Evolutionary conservation across 192 early-diverging fungal genomes (phyloP), one percentile per base, ranked within the genome.

Genomic region (Paraglomus occultum): DNA sequence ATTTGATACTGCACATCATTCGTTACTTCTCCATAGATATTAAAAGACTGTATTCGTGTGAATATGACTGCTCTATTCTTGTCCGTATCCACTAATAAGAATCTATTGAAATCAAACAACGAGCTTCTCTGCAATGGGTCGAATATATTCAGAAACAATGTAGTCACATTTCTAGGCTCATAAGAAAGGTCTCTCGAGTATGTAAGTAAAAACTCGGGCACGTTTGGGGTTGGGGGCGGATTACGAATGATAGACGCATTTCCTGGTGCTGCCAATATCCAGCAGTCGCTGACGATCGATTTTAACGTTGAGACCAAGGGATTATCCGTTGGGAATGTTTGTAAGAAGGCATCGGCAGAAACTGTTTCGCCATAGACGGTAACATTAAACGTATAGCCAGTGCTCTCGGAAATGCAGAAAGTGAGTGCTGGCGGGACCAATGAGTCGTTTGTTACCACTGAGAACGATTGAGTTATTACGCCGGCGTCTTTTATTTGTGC

Each of bases 341-440:
- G 8, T 1, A 68, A 20, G 57, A n/a, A 68, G 4, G 43, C 18
- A 8, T 17, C 52, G 6, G 22, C 2, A 22, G 20, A 10, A 31
- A 18, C 12, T 11, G 22, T 17, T 23, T 23, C 0, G 8, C 52
- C 52, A 44, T 68, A 68, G 6, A 68, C 0, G 42, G 14, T 4
- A 47, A 68, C 46, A 55, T 0, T 17, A 22, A 68, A 68, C 1
- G 4, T 22, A 55, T 68, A 68, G 20, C 0, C 4, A 2, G 38
- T 6, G 2, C 22, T 14, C 46, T 23, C 31, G 22, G 62, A 48
- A 44, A 57, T 45, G 31, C 66, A 68, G 20, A 68, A 55, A 44
- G 66, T 68, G 14, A 68, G 8, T 15, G 66, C 66, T 17, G 66
- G 66, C 42, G 66, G 66, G 57, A 68, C 66, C 18, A 68, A 54